Base-by-base conservation (phyloP, 139 green algal species). In the Coelastrella sp. region DNA sequence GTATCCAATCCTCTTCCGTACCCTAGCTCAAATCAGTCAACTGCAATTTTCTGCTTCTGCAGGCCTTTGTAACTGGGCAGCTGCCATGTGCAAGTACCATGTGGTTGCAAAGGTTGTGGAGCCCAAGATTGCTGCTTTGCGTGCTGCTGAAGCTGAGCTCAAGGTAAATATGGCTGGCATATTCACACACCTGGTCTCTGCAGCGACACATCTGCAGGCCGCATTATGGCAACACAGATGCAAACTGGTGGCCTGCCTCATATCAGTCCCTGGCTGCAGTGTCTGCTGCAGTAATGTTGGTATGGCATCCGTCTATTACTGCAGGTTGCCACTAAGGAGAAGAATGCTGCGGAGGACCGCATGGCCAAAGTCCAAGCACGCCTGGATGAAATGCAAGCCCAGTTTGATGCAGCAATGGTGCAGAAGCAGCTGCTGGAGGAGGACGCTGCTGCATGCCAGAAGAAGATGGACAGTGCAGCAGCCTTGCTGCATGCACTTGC, bases 21-120 rank as follows among this genome's bases (percentile, higher is more conserved):
- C 35, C 35, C 35, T 49, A 49, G 35, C 35, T 49, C 35, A 49
- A 49, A 49, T 49, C 35, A 49, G 35, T 49, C 35, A 49, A 5
- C 35, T 49, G 3, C 35, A 49, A 24, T 12, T 59, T 19, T n/a
- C n/a, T 57, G 24, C 9, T 57, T 14, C 5, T 83, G 97, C 96
- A 49, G 97, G 97, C 6, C 94, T 99, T 27, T 99, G 97, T 91
- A 98, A 98, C 93, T 99, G 97, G 97, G 95, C 96, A 10, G 93
- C 95, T 49, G 94, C 96, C 70, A 99, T 99, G 97, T 97, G 95
- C 94, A 98, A 96, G 72, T 99, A 99, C 93, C 97, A 99, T 91
- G 89, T 96, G 63, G 97, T 99, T 19, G 94, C 95, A 82, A 95
- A 96, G 89, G 94, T 97, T 15, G 97, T 99, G 70, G 97, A 99